phyloP scores from a whole-genome alignment of 2,329 filamentous ascomycete species.

The Magnaporthales sp. region DNA sequence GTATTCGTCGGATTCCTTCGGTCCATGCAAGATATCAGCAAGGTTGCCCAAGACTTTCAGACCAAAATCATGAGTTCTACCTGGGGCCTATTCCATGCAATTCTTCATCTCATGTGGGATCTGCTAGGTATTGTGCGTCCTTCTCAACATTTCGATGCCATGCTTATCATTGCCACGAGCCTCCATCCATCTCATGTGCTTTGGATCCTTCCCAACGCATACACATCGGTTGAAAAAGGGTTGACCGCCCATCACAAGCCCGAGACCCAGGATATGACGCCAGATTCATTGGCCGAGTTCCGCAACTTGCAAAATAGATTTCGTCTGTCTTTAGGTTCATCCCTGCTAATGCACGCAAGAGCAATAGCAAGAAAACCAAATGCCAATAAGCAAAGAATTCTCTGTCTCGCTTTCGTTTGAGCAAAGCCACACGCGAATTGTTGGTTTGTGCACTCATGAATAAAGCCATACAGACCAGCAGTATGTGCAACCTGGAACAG shows the following conservation, averaged over 20 bases:
- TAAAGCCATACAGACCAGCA: not conserved
- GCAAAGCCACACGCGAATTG: not conserved
- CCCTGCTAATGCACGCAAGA: not conserved
- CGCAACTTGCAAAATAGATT: not conserved
- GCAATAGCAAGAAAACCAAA: not conserved
- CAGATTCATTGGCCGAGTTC: not conserved
- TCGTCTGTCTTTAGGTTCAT: not conserved
- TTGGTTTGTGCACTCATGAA: not conserved
- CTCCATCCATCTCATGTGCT: not conserved
- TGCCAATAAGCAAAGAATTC: too few relatives aligned
- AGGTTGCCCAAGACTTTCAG: not conserved
- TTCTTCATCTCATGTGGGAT: not conserved
- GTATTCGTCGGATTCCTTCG: not conserved
- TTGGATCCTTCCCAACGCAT: not conserved
- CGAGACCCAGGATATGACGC: not conserved
- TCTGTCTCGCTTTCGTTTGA: not conserved
- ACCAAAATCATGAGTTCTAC: not conserved
- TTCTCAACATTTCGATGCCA: not conserved
- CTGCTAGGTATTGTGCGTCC: not conserved
- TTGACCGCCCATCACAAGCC: not conserved
- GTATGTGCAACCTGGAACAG: not conserved
- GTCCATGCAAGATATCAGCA: too few relatives aligned
- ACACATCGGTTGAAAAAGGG: not conserved
- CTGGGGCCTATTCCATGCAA: not conserved
- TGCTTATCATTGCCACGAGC: not conserved